Evolutionary conservation across 208 protist species (phyloP).

Genomic region (Leishmania turanica): DNA sequence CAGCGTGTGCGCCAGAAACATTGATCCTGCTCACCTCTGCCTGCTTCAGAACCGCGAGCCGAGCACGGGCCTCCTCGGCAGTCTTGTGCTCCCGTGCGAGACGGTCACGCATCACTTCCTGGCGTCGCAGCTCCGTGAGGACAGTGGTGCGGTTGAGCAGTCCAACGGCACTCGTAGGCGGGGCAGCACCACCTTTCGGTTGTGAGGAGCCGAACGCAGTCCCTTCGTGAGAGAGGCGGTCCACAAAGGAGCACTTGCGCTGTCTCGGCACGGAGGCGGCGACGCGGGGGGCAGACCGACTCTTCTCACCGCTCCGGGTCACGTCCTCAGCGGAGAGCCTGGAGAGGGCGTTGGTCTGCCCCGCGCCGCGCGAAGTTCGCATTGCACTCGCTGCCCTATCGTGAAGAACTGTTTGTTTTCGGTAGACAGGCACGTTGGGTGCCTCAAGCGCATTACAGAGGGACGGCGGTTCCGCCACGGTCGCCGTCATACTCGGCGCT

Average conservation of each 20-base stretch:
- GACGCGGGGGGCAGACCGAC: background rate
- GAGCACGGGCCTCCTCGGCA: constrained; percentile 26
- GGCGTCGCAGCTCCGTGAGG: constrained; percentile 41
- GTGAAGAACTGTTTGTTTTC: background rate
- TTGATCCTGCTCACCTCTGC: background rate
- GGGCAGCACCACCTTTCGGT: background rate
- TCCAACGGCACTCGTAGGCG: background rate
- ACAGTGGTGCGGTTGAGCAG: constrained; percentile 25
- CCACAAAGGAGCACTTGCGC: background rate
- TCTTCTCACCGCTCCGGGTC: background rate
- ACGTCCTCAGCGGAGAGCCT: background rate
- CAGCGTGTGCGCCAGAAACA: background rate
- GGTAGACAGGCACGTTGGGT: background rate
- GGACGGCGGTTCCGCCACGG: background rate
- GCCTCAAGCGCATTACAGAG: background rate
- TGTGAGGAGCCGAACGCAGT: background rate
- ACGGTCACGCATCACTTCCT: constrained; percentile 43
- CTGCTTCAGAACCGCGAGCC: constrained; percentile 6
- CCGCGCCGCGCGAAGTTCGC: background rate
- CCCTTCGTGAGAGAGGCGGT: background rate
- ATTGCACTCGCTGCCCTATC: constrained; percentile 4
- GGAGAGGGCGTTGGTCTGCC: background rate
- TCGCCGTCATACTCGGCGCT: background rate
- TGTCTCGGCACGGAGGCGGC: background rate
- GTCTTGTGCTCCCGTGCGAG: constrained; percentile 35